These are phyloP conservation scores for Lunularia cruciata DNA, from an alignment of 225 moss, liverwort and hornwort genomes.

Conservation along the genomic window DNA sequence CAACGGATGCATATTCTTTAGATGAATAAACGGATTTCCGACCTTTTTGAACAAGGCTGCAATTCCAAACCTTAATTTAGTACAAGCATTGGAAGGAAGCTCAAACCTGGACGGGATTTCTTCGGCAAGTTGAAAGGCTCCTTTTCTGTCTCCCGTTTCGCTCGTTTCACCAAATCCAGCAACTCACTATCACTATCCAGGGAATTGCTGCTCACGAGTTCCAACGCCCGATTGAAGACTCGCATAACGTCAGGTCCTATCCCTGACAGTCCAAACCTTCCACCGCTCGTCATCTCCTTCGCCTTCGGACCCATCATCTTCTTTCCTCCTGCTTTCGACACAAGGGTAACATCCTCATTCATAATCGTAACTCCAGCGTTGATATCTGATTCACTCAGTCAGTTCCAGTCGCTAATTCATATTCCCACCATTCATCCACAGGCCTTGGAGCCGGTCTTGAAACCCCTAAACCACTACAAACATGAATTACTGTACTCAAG, in stretches of 20 bases:
- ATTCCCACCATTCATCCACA: no score
- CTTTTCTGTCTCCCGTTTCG: slow-evolving; percentile 81
- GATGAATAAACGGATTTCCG: no score
- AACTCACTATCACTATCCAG: slow-evolving; percentile 89
- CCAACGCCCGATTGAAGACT: slow-evolving; percentile 75
- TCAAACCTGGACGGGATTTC: slow-evolving; percentile 56
- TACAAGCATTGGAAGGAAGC: not conserved
- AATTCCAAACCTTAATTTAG: no score
- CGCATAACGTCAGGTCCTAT: slow-evolving; percentile 59
- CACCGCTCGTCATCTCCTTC: slow-evolving; percentile 55
- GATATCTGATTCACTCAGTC: no score
- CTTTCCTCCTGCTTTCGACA: not conserved
- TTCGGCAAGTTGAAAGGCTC: slow-evolving; percentile 61
- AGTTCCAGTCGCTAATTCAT: no score
- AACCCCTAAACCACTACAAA: no score
- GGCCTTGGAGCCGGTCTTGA: no score
- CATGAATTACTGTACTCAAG: no score
- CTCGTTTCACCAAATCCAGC: slow-evolving; percentile 85
- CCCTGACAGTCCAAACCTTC: slow-evolving; percentile 63
- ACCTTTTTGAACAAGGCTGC: no score
- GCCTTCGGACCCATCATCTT: slow-evolving; percentile 41
- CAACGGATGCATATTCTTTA: no score
- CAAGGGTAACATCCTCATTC: no score
- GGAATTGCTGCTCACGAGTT: slow-evolving; percentile 70
- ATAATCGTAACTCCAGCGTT: no score